Conservation (phyloP, 1,139 yeast genomes). For the Saccharomycopsis phalli region DNA sequence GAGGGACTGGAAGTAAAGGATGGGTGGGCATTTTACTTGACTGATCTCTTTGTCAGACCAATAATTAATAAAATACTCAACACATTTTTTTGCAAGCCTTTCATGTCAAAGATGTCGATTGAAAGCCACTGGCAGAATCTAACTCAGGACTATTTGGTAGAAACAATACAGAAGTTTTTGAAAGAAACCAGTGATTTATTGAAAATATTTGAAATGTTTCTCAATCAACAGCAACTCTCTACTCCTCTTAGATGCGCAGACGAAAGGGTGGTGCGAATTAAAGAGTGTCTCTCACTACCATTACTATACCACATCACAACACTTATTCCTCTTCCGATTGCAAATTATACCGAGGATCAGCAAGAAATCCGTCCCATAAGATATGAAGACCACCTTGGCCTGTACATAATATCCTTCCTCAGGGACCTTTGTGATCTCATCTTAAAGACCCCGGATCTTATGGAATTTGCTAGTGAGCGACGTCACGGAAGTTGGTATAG, state of each 20-base stretch:
- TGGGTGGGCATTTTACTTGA: conserved; percentile 40
- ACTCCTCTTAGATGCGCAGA: conserved; percentile 19
- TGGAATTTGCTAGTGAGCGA: conserved; percentile 19
- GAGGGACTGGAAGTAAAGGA: conserved; percentile 24
- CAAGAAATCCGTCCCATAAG: conserved; percentile 4
- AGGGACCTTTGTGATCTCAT: conserved; percentile 16
- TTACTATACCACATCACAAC: conserved; percentile 16
- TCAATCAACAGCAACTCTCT: conserved; percentile 16
- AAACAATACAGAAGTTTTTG: conserved; percentile 11
- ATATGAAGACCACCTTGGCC: conserved; percentile 12
- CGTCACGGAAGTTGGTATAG: conserved; percentile 20
- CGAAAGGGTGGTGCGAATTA: conserved; percentile 17
- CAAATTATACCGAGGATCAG: conserved; percentile 13
- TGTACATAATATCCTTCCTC: conserved; percentile 13
- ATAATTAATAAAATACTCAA: conserved; percentile 38
- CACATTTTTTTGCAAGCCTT: conserved; percentile 26
- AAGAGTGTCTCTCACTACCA: conserved; percentile 18
- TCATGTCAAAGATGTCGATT: background rate
- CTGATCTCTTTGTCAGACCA: conserved; percentile 42
- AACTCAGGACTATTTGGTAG: conserved; percentile 14
- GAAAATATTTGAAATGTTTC: conserved; percentile 16
- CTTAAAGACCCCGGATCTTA: conserved; percentile 14
- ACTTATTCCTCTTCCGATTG: conserved; percentile 15
- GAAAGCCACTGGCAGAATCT: conserved; percentile 13
- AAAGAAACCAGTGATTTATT: conserved; percentile 18